Base-by-base conservation (phyloP, 225 moss, liverwort and hornwort species). In the Bryum argenteum region DNA sequence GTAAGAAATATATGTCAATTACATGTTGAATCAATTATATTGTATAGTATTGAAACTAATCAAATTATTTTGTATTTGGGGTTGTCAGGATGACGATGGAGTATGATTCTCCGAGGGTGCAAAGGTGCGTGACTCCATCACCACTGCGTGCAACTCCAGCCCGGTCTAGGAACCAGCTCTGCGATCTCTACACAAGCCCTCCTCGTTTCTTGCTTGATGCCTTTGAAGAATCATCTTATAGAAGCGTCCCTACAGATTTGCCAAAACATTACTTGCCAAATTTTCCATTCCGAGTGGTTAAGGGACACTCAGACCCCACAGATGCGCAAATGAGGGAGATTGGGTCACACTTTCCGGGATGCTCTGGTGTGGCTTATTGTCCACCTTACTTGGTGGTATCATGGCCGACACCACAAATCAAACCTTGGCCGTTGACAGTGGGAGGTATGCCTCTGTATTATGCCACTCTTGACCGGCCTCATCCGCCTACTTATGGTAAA, bases 401-500 rank as follows among this genome's bases (percentile, higher is more conserved):
- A 16, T 73, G 55, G 42, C 14, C 12, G 1, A 3, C 0, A 4
- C 10, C 15, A 1, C 54, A 14, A 16, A 1, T 51, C 10, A 63
- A 72, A 10, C 42, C 42, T 14, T 72, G 72, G 54, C 54, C 63
- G 8, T 53, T 72, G 9, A 72, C 11, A 6, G 6, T 54, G 3
- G 63, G 54, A 17, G 23, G 53, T 15, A 12, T 73, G 10, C 63
- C 42, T 1, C 22, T 55, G 0, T 55, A 10, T 8, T 54, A 42
- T 42, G 42, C 72, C 0, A 63, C 63, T 11, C 26, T 4, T 0
- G 3, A 55, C 6, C 16, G 16, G 0, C 62, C 11, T 1, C 12
- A 54, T 19, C 54, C 53, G 17, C 63, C 13, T 6, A 73, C 54
- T 42, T 73, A 22, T 4, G 16, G 20, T 0, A 64, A 54, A 1